Percentiles rank a stretch among this genome's conserved stretches.
phyloP scores from a whole-genome alignment of 1,284 basidiomycete genomes.

The Coniophora puteana region DNA sequence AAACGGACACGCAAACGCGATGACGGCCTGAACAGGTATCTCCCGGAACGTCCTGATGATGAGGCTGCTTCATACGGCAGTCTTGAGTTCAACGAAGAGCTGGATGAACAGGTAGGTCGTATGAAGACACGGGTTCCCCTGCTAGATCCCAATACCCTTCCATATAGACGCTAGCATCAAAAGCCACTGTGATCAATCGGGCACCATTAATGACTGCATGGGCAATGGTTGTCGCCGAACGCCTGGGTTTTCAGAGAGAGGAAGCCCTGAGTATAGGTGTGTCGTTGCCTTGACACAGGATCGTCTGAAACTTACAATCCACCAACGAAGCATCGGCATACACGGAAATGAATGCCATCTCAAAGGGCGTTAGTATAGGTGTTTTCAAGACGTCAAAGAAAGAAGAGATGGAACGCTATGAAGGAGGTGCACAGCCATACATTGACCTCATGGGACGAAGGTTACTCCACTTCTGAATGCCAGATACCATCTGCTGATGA shows the following conservation, averaged over 20 bases:
- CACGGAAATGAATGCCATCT: constrained; percentile 86
- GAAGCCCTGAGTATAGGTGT: constrained; percentile 88
- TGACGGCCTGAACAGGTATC: constrained; percentile 52
- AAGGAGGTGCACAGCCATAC: constrained; percentile 81
- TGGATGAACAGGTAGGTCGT: constrained; percentile 59
- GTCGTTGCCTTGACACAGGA: constrained; percentile 13
- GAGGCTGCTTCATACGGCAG: constrained; percentile 47
- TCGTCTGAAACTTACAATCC: constrained; percentile 10
- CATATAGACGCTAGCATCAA: constrained; percentile 52
- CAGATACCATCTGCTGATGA: neutral
- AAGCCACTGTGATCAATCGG: constrained; percentile 76
- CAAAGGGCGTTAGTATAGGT: constrained; percentile 81
- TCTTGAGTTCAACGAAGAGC: constrained; percentile 68
- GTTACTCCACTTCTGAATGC: constrained; percentile 38
- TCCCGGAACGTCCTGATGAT: constrained; percentile 50
- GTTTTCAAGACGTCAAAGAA: constrained; percentile 57
- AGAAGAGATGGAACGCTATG: constrained; percentile 48
- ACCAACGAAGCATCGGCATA: constrained; percentile 72
- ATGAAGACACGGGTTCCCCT: neutral
- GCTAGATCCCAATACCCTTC: constrained; percentile 5
- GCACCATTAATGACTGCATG: constrained; percentile 95
- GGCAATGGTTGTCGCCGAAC: constrained; percentile 83
- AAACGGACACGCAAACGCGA: constrained; percentile 53
- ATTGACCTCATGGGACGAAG: constrained; percentile 87
- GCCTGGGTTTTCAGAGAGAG: constrained; percentile 79